Conservation (phyloP, 2,329 filamentous ascomycete species). For the Macrophomina phaseolina region DNA sequence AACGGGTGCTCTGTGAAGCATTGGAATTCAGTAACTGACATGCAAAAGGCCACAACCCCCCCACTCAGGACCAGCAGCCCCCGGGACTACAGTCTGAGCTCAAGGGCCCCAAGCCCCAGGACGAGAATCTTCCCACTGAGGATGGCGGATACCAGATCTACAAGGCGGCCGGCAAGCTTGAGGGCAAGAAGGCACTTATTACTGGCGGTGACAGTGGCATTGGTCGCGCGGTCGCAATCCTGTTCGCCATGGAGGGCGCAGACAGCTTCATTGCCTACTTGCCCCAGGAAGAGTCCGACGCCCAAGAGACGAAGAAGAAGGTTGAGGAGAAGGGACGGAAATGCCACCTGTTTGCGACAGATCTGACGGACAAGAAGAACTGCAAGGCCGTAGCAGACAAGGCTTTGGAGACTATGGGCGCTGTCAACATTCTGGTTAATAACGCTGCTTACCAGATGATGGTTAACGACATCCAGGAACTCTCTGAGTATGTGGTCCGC, state of each 20-base stretch:
- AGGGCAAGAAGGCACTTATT: conserved; percentile 77
- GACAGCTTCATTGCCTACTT: conserved; percentile 76
- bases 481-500: conserved; percentile 64
- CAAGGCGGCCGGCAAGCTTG: conserved; percentile 75
- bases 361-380: conserved; percentile 69
- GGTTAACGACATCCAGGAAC: conserved; percentile 71
- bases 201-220: conserved; percentile 84
- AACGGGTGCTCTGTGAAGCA: too few species aligned
- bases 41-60: conserved; percentile 28
- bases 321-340: conserved; percentile 71
- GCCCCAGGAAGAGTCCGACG: conserved; percentile 76
- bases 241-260: conserved; percentile 83
- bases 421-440: conserved; percentile 76
- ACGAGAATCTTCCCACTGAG: conserved; percentile 69
- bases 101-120: conserved; percentile 62
- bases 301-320: conserved; percentile 72
- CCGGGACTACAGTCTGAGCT: conserved; percentile 63
- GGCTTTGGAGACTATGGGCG: conserved; percentile 68
- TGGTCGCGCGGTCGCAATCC: conserved; percentile 73
- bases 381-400: conserved; percentile 73
- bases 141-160: conserved; percentile 73
- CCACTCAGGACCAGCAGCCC: conserved; percentile 50
- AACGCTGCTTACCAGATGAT: conserved; percentile 80
- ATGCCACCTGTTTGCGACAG: conserved; percentile 67
- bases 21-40: not conserved